These are phyloP conservation scores for Starmerella cellae DNA, from an alignment of 805 yeast species.

Conservation along the genomic window DNA sequence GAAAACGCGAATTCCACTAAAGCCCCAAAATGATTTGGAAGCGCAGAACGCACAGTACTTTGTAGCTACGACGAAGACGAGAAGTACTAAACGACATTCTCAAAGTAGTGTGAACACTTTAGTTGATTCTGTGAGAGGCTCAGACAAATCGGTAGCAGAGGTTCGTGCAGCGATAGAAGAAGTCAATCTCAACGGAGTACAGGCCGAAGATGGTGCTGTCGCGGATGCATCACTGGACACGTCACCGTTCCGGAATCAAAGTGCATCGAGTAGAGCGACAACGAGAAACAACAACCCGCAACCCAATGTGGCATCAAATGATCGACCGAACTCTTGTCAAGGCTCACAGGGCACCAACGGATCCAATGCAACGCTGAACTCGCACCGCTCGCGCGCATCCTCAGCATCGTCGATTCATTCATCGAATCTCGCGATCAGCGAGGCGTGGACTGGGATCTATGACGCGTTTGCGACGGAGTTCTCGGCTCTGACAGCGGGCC, in stretches of 20 bases:
- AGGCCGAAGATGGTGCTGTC: not conserved
- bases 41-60: too few relatives aligned
- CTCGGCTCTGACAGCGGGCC: conserved; percentile 18
- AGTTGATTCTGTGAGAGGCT: not conserved
- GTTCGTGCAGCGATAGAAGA: not conserved
- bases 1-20: conserved; percentile 31
- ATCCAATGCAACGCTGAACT: not conserved
- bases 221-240: not conserved
- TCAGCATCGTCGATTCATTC: not conserved
- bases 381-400: not conserved
- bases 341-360: not conserved
- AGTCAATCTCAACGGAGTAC: too few relatives aligned
- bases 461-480: conserved; percentile 24
- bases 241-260: not conserved
- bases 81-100: not conserved
- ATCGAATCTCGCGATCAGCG: conserved; percentile 1
- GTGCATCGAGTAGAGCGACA: not conserved
- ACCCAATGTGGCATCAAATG: not conserved
- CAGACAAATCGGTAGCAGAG: too few relatives aligned
- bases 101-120: not conserved
- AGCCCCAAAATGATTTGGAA: conserved; percentile 1
- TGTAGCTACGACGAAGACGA: too few relatives aligned
- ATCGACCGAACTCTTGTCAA: not conserved
- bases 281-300: too few relatives aligned
- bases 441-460: conserved; percentile 14